Evolutionary conservation across 345 rosid species (phyloP).

Genomic region (Salix purpurea): DNA sequence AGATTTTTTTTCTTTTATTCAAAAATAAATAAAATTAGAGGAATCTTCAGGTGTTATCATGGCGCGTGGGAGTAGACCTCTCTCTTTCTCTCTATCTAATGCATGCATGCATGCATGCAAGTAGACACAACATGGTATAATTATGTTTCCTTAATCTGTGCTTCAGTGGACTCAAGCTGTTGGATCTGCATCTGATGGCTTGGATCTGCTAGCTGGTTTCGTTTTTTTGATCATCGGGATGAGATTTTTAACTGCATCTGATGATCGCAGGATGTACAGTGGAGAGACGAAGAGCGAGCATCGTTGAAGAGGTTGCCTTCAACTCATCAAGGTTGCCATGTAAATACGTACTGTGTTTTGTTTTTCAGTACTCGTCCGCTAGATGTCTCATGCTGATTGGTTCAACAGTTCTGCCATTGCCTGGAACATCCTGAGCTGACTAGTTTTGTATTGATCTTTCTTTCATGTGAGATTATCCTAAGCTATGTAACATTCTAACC

Average conservation of each 20-base stretch:
- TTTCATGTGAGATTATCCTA: neutral
- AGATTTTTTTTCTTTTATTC: neutral
- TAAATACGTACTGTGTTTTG: conserved; percentile 9
- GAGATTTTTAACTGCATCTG: neutral
- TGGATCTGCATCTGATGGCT: conserved; percentile 7
- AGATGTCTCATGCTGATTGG: neutral
- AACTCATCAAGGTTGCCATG: neutral
- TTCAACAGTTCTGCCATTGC: neutral
- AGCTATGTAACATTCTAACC: neutral
- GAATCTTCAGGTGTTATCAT: neutral
- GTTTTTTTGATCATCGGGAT: no score
- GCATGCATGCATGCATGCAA: conserved; percentile 11
- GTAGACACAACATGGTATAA: conserved; percentile 3
- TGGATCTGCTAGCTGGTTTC: conserved; percentile 2
- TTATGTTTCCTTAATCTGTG: neutral
- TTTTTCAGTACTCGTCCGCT: neutral
- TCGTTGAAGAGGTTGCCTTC: conserved; percentile 21
- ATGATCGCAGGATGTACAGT: conserved; percentile 74
- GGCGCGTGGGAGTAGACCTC: conserved; percentile 50
- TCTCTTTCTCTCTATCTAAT: neutral
- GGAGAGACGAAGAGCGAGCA: conserved; percentile 83
- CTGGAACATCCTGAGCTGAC: neutral
- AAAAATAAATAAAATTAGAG: no score
- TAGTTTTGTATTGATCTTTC: neutral
- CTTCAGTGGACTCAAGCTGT: neutral